Conservation (phyloP, 805 yeast species). For the Sugiyamaella floridensis region DNA sequence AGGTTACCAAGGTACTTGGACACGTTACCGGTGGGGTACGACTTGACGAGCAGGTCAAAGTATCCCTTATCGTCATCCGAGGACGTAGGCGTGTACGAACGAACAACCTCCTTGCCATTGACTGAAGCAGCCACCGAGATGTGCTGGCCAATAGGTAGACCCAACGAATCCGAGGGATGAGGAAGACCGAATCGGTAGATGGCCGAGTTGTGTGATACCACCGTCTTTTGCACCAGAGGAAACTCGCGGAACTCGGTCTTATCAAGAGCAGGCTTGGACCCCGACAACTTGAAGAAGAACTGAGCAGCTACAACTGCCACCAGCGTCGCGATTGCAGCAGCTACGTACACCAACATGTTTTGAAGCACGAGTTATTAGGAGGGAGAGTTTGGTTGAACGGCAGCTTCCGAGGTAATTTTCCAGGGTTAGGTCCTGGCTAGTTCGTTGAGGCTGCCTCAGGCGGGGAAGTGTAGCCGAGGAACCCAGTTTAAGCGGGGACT, state of each 20-base stretch:
- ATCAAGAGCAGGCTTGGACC: conserved; percentile 42
- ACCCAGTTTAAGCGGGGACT: no score
- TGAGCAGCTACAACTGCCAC: conserved; percentile 6
- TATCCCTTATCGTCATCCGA: conserved; percentile 52
- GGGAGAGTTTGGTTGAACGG: background rate
- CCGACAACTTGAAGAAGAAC: conserved; percentile 5
- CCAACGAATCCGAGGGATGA: conserved; percentile 63
- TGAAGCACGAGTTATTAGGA: background rate
- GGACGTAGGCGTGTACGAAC: conserved; percentile 88
- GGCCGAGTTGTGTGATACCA: conserved; percentile 76
- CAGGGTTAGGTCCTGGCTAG: background rate
- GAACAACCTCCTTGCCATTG: conserved; percentile 71
- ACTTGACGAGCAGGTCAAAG: conserved; percentile 78
- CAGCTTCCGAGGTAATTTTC: background rate
- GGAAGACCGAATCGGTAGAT: conserved; percentile 79
- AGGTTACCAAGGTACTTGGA: conserved; percentile 65
- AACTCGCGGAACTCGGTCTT: conserved; percentile 67
- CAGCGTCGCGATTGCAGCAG: conserved; percentile 6
- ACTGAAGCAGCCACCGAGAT: conserved; percentile 72
- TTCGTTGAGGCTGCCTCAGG: background rate
- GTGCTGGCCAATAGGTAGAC: conserved; percentile 93
- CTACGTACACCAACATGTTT: conserved; percentile 6
- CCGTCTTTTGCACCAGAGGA: conserved; percentile 73
- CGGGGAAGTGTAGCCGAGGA: no score
- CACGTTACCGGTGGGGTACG: conserved; percentile 79